Evolutionary conservation across 179 eudicot species (phyloP).

Genomic region (Heliamphora pulchella): DNA sequence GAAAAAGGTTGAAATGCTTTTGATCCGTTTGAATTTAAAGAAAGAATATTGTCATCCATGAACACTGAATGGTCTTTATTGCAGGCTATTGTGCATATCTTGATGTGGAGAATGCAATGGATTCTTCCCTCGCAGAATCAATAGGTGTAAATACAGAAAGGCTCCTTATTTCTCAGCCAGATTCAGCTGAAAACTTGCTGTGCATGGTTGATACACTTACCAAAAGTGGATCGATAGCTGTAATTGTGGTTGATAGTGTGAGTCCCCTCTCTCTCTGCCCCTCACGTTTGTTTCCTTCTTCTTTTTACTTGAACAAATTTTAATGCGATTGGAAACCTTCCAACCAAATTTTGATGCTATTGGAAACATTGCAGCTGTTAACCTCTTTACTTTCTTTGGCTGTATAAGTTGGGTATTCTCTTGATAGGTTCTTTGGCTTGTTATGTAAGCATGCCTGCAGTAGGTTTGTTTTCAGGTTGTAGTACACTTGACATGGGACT

Average conservation of each 20-base stretch:
- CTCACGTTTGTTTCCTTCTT: background rate
- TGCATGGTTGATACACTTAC: slow-evolving; percentile 81
- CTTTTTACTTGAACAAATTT: background rate
- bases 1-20: background rate
- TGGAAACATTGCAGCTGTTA: background rate
- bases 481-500: background rate
- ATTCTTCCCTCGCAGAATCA: slow-evolving; percentile 71
- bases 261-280: slow-evolving; percentile 23
- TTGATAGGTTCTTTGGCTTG: background rate
- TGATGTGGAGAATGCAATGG: slow-evolving; percentile 93
- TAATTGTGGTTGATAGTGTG: slow-evolving; percentile 95
- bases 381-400: background rate
- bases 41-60: background rate
- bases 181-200: slow-evolving; percentile 89
- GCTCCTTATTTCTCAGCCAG: slow-evolving; percentile 80
- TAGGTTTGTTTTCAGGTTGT: background rate
- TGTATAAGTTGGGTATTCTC: background rate
- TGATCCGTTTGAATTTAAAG: background rate
- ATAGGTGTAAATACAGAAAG: slow-evolving; percentile 73
- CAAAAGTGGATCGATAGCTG: slow-evolving; percentile 85
- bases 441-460: too few species aligned
- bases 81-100: slow-evolving; percentile 95
- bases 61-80: slow-evolving; percentile 15
- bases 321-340: background rate
- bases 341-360: background rate